These are phyloP conservation scores for Trapa incisa DNA, from an alignment of 345 rosid species.

Conservation along the genomic window DNA sequence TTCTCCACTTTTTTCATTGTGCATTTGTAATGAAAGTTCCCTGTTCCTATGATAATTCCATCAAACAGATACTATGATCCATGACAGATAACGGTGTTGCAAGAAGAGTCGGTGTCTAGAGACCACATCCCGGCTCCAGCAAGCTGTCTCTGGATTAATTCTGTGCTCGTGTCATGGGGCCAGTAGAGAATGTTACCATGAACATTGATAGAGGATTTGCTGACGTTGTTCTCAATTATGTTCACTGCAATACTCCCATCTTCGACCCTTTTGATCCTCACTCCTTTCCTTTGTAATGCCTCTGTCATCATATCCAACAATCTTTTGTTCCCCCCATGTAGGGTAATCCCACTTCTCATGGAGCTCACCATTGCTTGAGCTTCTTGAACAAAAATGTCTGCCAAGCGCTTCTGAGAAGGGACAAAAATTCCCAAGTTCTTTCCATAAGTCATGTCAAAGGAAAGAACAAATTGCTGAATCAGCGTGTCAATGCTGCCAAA, in stretches of 20 bases:
- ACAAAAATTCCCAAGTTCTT: slow-evolving; percentile 33
- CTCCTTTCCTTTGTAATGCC: slow-evolving; percentile 38
- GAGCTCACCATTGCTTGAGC: slow-evolving; percentile 15
- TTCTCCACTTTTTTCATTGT: too few relatives aligned
- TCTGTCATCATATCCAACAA: slow-evolving; percentile 23
- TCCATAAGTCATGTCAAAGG: slow-evolving; percentile 22
- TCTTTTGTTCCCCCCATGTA: slow-evolving; percentile 9
- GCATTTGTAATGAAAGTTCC: too few relatives aligned
- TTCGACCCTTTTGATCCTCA: slow-evolving; percentile 23
- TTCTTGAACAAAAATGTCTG: slow-evolving; percentile 27
- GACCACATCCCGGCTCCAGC: slow-evolving; percentile 31
- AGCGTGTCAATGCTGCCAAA: slow-evolving; percentile 21
- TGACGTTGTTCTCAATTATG: slow-evolving; percentile 10
- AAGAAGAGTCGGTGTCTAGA: slow-evolving; percentile 33
- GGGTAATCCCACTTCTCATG: slow-evolving; percentile 10
- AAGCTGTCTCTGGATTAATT: slow-evolving; percentile 24
- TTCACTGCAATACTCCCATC: slow-evolving; percentile 18
- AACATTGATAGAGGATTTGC: slow-evolving; percentile 8
- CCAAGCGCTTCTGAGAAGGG: slow-evolving; percentile 31
- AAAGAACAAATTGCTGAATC: slow-evolving; percentile 17
- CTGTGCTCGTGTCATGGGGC: slow-evolving; percentile 16
- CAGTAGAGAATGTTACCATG: slow-evolving; percentile 27
- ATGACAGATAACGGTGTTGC: slow-evolving; percentile 37
- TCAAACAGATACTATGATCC: slow-evolving; percentile 11
- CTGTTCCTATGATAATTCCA: not conserved